Conservation (phyloP, 2,329 filamentous ascomycete species). For the Talaromyces sp. region DNA sequence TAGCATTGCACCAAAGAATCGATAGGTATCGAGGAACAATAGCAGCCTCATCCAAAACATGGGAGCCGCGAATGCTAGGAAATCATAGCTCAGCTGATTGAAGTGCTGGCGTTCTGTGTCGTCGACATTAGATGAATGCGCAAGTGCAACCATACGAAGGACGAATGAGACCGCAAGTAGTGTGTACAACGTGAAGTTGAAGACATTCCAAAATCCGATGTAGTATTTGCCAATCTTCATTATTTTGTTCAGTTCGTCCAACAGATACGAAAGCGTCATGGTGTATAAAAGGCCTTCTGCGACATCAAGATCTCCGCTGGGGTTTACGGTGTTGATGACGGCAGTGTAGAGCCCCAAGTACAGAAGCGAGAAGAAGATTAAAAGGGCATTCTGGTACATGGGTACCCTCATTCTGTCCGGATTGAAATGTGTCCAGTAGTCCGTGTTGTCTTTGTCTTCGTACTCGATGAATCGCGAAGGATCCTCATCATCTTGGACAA, state of each 20-base stretch:
- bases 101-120: constrained; percentile 54
- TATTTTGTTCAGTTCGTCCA: constrained; percentile 80
- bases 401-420: constrained; percentile 92
- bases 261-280: constrained; percentile 87
- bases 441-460: constrained; percentile 70
- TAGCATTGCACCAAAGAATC: constrained; percentile 97
- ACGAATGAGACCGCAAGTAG: constrained; percentile 74
- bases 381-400: constrained; percentile 84
- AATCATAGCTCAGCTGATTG: constrained; percentile 86
- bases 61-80: constrained; percentile 85
- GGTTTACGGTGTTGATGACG: constrained; percentile 92
- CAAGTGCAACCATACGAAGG: constrained; percentile 71
- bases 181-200: constrained; percentile 78
- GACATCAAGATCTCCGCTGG: constrained; percentile 72
- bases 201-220: constrained; percentile 93
- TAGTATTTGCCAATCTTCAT: constrained; percentile 93
- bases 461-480: constrained; percentile 87
- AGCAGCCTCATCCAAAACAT: constrained; percentile 96
- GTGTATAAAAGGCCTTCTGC: constrained; percentile 81
- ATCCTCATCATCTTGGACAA: constrained; percentile 92
- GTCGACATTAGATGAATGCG: constrained; percentile 50
- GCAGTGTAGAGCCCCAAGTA: constrained; percentile 82
- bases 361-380: constrained; percentile 76
- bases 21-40: constrained; percentile 86
- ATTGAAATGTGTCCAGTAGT: constrained; percentile 77